A percentile compares a stretch with the other conserved stretches of the same genome.
phyloP scores from a whole-genome alignment of 768 basidiomycete genomes.

The Leccinum rimulosum region DNA sequence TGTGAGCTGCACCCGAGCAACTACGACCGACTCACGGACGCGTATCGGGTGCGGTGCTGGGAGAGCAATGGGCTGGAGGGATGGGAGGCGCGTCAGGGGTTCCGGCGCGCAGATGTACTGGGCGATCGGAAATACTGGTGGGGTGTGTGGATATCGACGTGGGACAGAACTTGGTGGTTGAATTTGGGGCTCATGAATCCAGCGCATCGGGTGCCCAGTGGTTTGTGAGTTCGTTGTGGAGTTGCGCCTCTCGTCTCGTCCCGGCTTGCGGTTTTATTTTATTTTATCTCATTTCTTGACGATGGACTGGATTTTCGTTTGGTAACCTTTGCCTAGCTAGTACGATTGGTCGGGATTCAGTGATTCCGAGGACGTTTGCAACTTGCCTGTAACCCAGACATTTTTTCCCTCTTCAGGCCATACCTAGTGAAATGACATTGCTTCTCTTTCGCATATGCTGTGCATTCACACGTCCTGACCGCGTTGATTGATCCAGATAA shows the following conservation, averaged over 20 bases:
- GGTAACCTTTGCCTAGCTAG: background rate
- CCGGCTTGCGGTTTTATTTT: background rate
- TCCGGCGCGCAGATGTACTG: slow-evolving; percentile 49
- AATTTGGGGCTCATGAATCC: slow-evolving; percentile 42
- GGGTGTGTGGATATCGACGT: slow-evolving; percentile 35
- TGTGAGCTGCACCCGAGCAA: slow-evolving; percentile 16
- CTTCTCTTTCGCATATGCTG: background rate
- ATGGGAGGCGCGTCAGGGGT: slow-evolving; percentile 29
- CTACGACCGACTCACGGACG: slow-evolving; percentile 6
- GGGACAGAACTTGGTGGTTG: slow-evolving; percentile 42
- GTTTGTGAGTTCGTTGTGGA: background rate
- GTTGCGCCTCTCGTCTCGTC: too few relatives aligned
- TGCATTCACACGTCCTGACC: background rate
- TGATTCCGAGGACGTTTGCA: background rate
- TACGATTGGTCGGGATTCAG: background rate
- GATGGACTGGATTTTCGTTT: background rate
- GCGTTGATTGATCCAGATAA: too few relatives aligned
- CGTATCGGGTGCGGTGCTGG: slow-evolving; percentile 37
- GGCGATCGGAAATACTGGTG: slow-evolving; percentile 46
- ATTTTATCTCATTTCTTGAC: background rate
- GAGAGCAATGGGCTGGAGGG: slow-evolving; percentile 39
- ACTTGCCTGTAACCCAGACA: background rate
- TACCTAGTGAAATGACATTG: background rate
- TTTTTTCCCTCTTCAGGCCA: background rate
- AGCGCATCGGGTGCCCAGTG: slow-evolving; percentile 8